Evolutionary conservation across 176 grass and related monocot species (phyloP).

Genomic region (Areca catechu): DNA sequence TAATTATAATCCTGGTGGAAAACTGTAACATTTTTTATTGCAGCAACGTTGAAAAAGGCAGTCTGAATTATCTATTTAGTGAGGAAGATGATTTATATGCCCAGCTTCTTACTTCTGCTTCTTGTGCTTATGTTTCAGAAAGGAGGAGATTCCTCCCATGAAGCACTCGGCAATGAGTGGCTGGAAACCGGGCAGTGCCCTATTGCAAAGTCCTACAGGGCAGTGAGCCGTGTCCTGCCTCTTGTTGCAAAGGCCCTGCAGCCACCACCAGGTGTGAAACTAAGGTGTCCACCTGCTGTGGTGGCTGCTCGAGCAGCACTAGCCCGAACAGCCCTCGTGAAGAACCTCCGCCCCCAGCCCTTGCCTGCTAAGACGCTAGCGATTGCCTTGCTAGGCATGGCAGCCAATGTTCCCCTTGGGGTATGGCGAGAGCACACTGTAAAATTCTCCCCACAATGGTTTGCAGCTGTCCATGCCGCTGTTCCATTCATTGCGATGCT

Average conservation of each 20-base stretch:
- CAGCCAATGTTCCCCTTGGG: constrained; percentile 82
- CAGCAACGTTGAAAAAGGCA: no score
- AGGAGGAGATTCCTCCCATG: constrained; percentile 47
- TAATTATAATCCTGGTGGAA: no score
- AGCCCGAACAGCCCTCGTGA: constrained; percentile 64
- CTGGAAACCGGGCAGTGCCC: constrained; percentile 89
- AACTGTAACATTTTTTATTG: no score
- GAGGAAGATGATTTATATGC: background rate
- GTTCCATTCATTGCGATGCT: constrained; percentile 90
- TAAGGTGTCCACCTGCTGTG: constrained; percentile 76
- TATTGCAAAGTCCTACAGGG: constrained; percentile 73
- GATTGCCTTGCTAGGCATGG: constrained; percentile 78
- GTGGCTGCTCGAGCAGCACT: constrained; percentile 72
- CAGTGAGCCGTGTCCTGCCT: constrained; percentile 68
- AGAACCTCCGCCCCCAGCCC: constrained; percentile 74
- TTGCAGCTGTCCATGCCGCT: constrained; percentile 70
- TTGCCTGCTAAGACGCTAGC: constrained; percentile 79
- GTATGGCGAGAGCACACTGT: constrained; percentile 87
- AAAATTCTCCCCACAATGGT: constrained; percentile 94
- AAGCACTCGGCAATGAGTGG: constrained; percentile 78
- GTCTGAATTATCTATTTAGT: no score
- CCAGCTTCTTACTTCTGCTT: constrained; percentile 5
- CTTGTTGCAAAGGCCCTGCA: constrained; percentile 72
- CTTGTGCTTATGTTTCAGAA: constrained; percentile 34
- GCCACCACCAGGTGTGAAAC: constrained; percentile 67